These are phyloP conservation scores for Suillus occidentalis DNA, from an alignment of 768 basidiomycete species.

Conservation along the genomic window DNA sequence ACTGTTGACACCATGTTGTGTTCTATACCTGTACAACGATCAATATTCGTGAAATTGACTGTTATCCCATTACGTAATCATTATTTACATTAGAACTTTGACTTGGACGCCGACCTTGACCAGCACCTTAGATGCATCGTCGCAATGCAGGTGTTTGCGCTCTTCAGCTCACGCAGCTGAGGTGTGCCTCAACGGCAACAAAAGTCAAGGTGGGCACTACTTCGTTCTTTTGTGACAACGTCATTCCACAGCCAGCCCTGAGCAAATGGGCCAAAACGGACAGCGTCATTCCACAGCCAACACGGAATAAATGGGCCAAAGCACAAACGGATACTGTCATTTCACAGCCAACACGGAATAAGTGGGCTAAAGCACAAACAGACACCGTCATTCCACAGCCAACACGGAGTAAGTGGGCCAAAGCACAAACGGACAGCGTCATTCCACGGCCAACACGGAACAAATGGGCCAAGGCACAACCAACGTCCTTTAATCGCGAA, in stretches of 20 bases:
- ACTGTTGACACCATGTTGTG: too few relatives aligned
- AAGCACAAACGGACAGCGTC: too few relatives aligned
- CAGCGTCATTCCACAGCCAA: background rate
- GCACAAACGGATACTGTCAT: background rate
- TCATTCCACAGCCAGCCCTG: conserved; percentile 4
- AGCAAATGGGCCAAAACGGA: conserved; percentile 13
- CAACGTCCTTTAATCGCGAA: background rate
- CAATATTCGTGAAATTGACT: too few relatives aligned
- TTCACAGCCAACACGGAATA: conserved; percentile 8
- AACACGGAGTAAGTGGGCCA: conserved; percentile 11
- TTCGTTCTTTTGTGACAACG: background rate
- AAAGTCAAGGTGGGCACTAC: conserved; percentile 4
- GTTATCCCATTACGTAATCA: background rate
- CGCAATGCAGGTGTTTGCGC: conserved; percentile 3
- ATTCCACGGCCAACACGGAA: conserved; percentile 4
- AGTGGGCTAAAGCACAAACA: background rate
- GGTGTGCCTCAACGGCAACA: conserved; percentile 7
- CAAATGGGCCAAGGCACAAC: conserved; percentile 13
- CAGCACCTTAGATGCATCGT: conserved; percentile 4
- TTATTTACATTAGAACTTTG: background rate
- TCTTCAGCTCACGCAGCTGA: conserved; percentile 5
- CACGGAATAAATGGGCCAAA: conserved; percentile 10
- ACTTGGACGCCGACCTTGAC: background rate
- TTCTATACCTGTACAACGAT: too few relatives aligned
- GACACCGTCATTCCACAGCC: background rate